Percentiles rank a stretch among this genome's conserved stretches.
phyloP scores from a whole-genome alignment of 2,329 filamentous ascomycete genomes.

The Xylaria sp. region DNA sequence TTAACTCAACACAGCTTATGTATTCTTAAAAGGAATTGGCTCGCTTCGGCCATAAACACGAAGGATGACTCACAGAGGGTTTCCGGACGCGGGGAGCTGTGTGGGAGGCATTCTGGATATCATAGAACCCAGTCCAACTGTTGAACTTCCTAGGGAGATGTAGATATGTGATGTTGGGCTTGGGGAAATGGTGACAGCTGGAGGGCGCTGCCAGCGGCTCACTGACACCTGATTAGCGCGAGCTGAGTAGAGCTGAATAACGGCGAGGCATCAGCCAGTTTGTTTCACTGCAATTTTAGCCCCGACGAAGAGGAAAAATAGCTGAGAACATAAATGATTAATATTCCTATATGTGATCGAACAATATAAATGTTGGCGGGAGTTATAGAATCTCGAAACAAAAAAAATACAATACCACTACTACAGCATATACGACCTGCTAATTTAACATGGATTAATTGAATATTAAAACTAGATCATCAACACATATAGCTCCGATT shows the following conservation, averaged over 20 bases:
- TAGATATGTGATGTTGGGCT: no score
- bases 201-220: neutral
- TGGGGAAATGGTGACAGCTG: slow-evolving; percentile 7
- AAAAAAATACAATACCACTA: no score
- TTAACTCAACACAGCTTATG: neutral
- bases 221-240: neutral
- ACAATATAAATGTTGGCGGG: no score
- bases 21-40: no score
- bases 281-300: no score
- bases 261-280: no score
- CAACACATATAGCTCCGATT: slow-evolving; percentile 12
- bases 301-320: no score
- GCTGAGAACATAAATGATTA: no score
- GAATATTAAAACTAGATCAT: slow-evolving; percentile 14
- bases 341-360: no score
- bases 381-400: no score
- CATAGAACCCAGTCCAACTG: neutral
- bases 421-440: neutral
- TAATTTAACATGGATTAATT: slow-evolving; percentile 13
- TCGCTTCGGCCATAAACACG: neutral
- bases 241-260: no score
- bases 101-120: slow-evolving; percentile 50
- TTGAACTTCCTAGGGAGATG: neutral
- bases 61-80: slow-evolving; percentile 52
- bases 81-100: slow-evolving; percentile 54